Conservation (phyloP, 257 asterid genomes). For the Forsythia suspensa region DNA sequence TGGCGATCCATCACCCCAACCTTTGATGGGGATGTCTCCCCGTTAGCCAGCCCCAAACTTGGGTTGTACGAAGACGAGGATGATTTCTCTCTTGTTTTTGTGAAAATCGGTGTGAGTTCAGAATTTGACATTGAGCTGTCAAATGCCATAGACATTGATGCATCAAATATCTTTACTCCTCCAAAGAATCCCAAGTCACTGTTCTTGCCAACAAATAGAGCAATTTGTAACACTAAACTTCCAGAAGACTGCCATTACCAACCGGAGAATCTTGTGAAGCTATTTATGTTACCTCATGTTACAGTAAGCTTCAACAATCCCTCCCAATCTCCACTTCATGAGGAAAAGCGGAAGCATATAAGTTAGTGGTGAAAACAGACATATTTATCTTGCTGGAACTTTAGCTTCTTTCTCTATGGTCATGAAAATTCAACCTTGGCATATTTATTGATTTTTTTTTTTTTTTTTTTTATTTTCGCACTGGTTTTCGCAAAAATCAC, state of each 20-base stretch:
- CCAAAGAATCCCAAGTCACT: too few species aligned
- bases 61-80: too few species aligned
- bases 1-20: too few species aligned
- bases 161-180: too few species aligned
- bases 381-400: not conserved
- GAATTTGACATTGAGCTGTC: too few species aligned
- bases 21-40: too few species aligned
- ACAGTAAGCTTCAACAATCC: constrained; percentile 46
- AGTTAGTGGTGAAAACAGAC: not conserved
- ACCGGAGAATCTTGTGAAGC: constrained; percentile 93
- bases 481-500: too few species aligned
- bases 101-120: too few species aligned
- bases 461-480: not conserved
- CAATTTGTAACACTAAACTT: constrained; percentile 29
- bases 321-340: not conserved
- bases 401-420: not conserved
- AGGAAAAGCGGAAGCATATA: not conserved
- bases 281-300: constrained; percentile 78
- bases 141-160: too few species aligned
- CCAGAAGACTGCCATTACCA: constrained; percentile 98
- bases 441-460: not conserved
- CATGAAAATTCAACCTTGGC: not conserved
- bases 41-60: too few species aligned
- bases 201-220: too few species aligned
- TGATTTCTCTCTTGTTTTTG: too few species aligned